Evolutionary conservation across 257 asterid species (phyloP), one percentile per base, ranked within the genome.

Genomic region (Eustoma russellianum): DNA sequence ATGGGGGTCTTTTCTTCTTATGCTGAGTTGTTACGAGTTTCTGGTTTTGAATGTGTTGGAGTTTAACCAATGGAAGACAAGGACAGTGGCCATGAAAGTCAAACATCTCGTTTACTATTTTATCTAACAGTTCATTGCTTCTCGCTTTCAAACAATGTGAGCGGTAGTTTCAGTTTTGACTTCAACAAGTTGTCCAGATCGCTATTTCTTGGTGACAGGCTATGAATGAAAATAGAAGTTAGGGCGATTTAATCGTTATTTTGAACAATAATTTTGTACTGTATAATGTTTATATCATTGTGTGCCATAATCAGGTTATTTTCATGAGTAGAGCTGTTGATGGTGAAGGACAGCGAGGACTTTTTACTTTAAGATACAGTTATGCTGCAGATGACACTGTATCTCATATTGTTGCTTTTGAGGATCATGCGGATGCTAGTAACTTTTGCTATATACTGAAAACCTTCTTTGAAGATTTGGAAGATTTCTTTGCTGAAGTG

Each of bases 391-490:
- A 66, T 13, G 73, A 61, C 54, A 66, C 19, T 9, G 55, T 50
- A 52, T 74, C 98, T 71, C 79, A 77, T 60, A 66, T 74, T 17
- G 93, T 91, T 50, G 88, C 88, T 34, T 91, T 91, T 71, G 88
- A 88, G 67, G 97, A 85, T 68, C 85, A 64, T 41, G 71, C 50
- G 44, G 98, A 91, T 74, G 98, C 97, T 53, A 70, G 74, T 70
- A 82, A 80, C 53, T 91, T 83, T 72, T 77, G 94, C 68, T 80
- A 77, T 70, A 74, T 84, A 58, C 76, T 91, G 63, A 77, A 77
- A 59, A 77, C 87, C 14, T 84, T 68, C 76, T 87, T 87, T 59
- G 79, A 76, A 10, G 86, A 80, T 55, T 72, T 82, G 45, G 83
- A 62, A 51, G 94, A 77, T 68, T 84, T 82, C 76, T 57, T 57